A percentile compares a stretch with the other conserved stretches of the same genome.
phyloP scores from a whole-genome alignment of 83 land plant genomes.

The Picea mariana region DNA sequence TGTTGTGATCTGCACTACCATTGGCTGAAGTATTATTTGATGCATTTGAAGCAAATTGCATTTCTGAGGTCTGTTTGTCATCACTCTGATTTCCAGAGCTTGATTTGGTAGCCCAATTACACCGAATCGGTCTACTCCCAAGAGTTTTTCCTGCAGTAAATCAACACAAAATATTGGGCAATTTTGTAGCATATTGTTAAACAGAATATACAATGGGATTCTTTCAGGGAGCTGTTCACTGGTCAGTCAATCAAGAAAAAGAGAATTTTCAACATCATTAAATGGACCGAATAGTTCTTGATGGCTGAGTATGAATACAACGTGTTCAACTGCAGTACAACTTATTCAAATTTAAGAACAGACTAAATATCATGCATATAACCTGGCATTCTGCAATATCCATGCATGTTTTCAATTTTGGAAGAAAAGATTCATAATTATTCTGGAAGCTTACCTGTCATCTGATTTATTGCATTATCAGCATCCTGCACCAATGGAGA shows the following conservation, averaged over 20 bases:
- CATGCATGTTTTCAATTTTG: too few relatives aligned
- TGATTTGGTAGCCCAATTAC: constrained; percentile 97
- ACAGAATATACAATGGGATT: background rate
- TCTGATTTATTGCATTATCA: constrained; percentile 91
- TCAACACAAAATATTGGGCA: background rate
- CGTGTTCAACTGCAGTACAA: too few relatives aligned
- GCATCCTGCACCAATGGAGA: constrained; percentile 69
- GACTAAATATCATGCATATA: too few relatives aligned
- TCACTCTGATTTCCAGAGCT: constrained; percentile 56
- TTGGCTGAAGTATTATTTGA: constrained; percentile 41
- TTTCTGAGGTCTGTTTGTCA: constrained; percentile 58
- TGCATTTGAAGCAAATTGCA: constrained; percentile 18
- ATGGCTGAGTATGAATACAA: too few relatives aligned
- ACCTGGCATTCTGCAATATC: too few relatives aligned
- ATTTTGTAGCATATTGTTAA: background rate
- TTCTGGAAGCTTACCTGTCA: constrained; percentile 72
- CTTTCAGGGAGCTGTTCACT: background rate
- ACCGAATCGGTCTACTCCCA: constrained; percentile 90
- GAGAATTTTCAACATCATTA: background rate
- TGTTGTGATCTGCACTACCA: constrained; percentile 5
- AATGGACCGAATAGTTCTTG: too few relatives aligned
- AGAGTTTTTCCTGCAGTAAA: constrained; percentile 80
- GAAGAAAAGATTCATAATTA: background rate
- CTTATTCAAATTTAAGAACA: too few relatives aligned
- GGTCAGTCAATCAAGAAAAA: background rate